phyloP scores from a whole-genome alignment of 768 basidiomycete genomes.

The Mycena floridula region DNA sequence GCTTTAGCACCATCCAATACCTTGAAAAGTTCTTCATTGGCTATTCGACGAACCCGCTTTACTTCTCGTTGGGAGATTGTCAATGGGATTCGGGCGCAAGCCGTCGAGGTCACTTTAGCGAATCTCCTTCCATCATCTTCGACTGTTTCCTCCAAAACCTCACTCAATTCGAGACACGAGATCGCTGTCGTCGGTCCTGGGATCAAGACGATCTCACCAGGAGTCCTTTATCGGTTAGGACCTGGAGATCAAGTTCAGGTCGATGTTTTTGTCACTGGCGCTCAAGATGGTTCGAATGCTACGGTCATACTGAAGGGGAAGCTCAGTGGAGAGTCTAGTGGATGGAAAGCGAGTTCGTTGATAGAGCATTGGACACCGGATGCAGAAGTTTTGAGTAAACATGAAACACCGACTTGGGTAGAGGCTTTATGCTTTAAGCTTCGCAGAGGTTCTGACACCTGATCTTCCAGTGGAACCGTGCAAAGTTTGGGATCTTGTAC shows the following conservation, averaged over 20 bases:
- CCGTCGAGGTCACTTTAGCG: constrained; percentile 44
- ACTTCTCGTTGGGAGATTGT: constrained; percentile 41
- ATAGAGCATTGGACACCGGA: constrained; percentile 34
- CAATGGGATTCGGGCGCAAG: constrained; percentile 32
- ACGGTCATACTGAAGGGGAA: constrained; percentile 28
- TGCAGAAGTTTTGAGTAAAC: constrained; percentile 28
- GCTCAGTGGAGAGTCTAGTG: constrained; percentile 25
- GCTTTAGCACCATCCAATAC: too few relatives aligned
- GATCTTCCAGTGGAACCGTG: constrained; percentile 35
- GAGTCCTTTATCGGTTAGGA: constrained; percentile 37
- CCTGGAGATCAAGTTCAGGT: constrained; percentile 45
- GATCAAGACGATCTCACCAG: constrained; percentile 36
- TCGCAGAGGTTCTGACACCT: constrained; percentile 1
- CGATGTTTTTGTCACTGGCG: constrained; percentile 40
- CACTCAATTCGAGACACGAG: constrained; percentile 25
- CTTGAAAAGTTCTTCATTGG: constrained; percentile 25
- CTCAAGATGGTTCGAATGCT: constrained; percentile 20
- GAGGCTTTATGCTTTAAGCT: neutral
- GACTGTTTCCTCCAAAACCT: constrained; percentile 18
- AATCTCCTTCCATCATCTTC: constrained; percentile 41
- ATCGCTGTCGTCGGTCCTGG: constrained; percentile 30
- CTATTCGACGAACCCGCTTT: constrained; percentile 37
- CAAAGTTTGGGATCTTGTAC: constrained; percentile 54
- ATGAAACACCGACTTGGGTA: constrained; percentile 54
- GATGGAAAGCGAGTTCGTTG: constrained; percentile 32